Percentiles rank a stretch among this genome's conserved stretches.
Evolutionary conservation across 768 basidiomycete species (phyloP).

Genomic region (Russula olivacea): DNA sequence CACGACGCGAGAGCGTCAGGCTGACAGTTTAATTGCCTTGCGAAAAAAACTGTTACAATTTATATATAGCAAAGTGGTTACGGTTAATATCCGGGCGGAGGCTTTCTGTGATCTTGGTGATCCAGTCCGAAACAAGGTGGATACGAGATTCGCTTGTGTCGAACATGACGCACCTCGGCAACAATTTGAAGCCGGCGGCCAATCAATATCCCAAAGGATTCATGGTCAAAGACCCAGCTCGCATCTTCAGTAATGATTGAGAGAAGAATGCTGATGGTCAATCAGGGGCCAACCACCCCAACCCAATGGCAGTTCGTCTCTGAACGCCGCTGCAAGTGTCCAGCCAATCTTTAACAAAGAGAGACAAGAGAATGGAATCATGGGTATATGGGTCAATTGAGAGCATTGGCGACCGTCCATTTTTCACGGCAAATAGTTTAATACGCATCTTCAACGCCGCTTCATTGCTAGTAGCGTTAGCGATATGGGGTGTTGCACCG

Average conservation of each 20-base stretch:
- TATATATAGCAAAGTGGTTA: neutral
- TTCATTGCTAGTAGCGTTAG: neutral
- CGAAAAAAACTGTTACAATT: neutral
- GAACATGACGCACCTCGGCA: neutral
- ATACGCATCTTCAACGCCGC: conserved; percentile 4
- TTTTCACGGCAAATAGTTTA: neutral
- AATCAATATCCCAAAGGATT: neutral
- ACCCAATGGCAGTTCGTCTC: neutral
- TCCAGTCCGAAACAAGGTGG: neutral
- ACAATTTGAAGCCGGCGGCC: neutral
- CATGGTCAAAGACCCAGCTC: no score
- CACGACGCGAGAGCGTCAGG: neutral
- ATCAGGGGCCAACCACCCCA: neutral
- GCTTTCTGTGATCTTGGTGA: neutral
- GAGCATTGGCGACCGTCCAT: neutral
- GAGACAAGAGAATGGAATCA: neutral
- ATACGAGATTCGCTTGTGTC: neutral
- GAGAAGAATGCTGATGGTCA: neutral
- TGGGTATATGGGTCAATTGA: neutral
- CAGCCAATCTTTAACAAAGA: neutral
- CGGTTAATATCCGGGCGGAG: neutral
- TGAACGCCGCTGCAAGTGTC: neutral
- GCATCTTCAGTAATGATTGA: neutral
- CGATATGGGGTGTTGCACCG: neutral
- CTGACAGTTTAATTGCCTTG: neutral